Evolutionary conservation across 1,284 basidiomycete species (phyloP), one percentile per base, ranked within the genome.

Genomic region (Somion occarium): DNA sequence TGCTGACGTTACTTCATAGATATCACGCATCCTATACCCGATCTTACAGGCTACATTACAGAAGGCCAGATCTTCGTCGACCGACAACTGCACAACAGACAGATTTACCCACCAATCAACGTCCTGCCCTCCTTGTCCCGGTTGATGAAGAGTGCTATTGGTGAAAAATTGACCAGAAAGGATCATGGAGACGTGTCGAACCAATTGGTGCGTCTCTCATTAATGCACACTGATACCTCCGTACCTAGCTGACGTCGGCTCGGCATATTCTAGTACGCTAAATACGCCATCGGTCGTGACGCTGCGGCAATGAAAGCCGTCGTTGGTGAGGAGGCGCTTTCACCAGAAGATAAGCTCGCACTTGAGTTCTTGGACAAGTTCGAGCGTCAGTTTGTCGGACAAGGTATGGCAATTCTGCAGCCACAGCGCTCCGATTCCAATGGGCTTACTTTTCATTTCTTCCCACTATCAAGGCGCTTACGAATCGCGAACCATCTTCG

Each of bases 71-170:
- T 99, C 73, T 98, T 91, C 72, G 91, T 99, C 65, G 97, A 99
- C 78, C 88, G 96, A 61, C 89, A 91, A 66, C 73, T 95, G 68
- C 79, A 93, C 77, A 94, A 95, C 74, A 80, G 91, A 64, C 96
- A 98, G 73, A 96, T 99, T 70, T 99, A 98, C 75, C 97, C 97
- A 41, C 97, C 97, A 45, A 99, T 99, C 81, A 99, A 99, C 75
- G 97, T 99, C 56, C 80, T 99, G 43, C 97, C 97, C 49, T 99
- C 97, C 55, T 79, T 99, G 61, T 98, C 96, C 62, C 93, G 97
- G 73, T 75, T 99, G 66, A 99, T 99, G 97, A 99, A 99, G 85
- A 93, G 88, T 61, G 97, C 97, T 59, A 98, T 99, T 69, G 97
- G 97, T 57, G 96, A 98, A 71, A 87, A 93, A 72, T 78, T 98